Conservation (phyloP, 345 rosid genomes). For the Passiflora organensis region DNA sequence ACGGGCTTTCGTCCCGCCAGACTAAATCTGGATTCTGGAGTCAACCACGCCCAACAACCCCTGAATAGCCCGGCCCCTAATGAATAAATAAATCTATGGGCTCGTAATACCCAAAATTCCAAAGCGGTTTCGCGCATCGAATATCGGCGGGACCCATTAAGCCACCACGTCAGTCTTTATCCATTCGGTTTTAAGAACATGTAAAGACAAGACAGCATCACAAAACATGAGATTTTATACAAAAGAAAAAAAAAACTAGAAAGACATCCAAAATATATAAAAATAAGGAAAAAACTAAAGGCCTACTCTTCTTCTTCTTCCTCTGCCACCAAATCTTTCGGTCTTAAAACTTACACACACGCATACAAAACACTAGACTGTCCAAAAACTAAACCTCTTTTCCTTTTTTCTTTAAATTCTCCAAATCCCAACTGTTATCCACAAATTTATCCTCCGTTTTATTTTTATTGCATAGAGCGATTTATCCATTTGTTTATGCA, state of each 20-base stretch:
- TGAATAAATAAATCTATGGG: too few species aligned
- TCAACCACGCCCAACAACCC: too few species aligned
- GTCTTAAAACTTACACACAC: slow-evolving; percentile 2
- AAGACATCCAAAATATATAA: background rate
- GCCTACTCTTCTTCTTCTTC: slow-evolving; percentile 21
- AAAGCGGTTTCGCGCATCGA: background rate
- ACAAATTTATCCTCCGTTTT: background rate
- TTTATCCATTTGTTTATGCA: background rate
- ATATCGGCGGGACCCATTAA: too few species aligned
- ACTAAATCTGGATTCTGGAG: too few species aligned
- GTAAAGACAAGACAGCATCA: too few species aligned
- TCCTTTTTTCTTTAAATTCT: background rate
- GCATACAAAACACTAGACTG: background rate
- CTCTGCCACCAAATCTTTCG: slow-evolving; percentile 25
- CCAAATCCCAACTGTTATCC: background rate
- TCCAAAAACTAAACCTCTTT: background rate
- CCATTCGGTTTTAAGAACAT: too few species aligned
- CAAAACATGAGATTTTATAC: background rate
- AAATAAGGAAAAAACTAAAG: slow-evolving; percentile 9
- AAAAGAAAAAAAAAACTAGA: background rate
- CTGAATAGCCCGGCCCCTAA: too few species aligned
- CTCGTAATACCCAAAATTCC: background rate
- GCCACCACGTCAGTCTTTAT: background rate
- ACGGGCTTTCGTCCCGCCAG: too few species aligned
- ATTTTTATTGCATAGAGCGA: background rate